phyloP scores from a whole-genome alignment of 2,329 filamentous ascomycete genomes.

The Pseudomassariella vexata region DNA sequence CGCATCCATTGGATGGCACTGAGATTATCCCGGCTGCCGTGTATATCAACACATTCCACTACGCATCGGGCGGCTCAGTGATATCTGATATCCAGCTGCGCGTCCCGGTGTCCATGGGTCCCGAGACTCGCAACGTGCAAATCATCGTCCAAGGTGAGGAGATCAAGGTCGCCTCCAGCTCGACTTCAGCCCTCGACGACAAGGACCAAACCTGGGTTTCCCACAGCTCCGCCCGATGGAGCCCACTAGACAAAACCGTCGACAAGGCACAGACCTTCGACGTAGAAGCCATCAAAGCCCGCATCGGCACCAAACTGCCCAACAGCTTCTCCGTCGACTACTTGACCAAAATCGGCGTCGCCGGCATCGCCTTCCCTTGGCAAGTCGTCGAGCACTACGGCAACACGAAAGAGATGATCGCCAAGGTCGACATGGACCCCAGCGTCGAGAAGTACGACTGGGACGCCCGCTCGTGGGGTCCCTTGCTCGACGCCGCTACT shows the following conservation, averaged over 20 bases:
- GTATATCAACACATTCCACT: conserved; percentile 28
- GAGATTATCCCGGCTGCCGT: conserved; percentile 37
- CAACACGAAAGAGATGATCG: conserved; percentile 32
- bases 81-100: conserved; percentile 27
- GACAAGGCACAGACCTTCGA: conserved; percentile 9
- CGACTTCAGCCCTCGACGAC: conserved; percentile 9
- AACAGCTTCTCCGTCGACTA: conserved; percentile 31
- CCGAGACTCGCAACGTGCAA: conserved; percentile 26
- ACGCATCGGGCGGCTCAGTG: conserved; percentile 21
- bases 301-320: conserved; percentile 20
- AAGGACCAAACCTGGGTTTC: conserved; percentile 23
- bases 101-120: conserved; percentile 25
- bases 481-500: conserved; percentile 34
- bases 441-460: conserved; percentile 3
- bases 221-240: conserved; percentile 21
- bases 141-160: conserved; percentile 24
- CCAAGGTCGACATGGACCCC: conserved; percentile 28
- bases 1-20: conserved; percentile 32
- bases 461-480: conserved; percentile 26
- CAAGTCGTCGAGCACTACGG: conserved; percentile 30
- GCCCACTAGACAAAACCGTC: neutral
- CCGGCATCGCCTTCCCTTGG: conserved; percentile 36
- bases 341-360: conserved; percentile 30
- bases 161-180: conserved; percentile 27
- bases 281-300: conserved; percentile 18